Base-by-base conservation (phyloP, 345 rosid genomes). In the Moringa oleifera region DNA sequence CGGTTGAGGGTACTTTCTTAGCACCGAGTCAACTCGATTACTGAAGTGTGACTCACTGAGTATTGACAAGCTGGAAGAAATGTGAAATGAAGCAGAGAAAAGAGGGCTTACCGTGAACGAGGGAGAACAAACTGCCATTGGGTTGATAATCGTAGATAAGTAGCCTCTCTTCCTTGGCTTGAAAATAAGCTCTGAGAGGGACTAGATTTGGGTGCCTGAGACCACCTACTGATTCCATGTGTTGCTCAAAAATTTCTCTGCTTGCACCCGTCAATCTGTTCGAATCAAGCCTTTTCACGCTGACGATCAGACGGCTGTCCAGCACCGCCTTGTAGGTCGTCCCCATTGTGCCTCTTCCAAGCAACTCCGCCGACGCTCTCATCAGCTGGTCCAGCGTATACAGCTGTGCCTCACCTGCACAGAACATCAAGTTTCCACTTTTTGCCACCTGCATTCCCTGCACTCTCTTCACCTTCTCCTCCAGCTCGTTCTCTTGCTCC, bases 201-300 rank as follows among this genome's bases (percentile, higher is more conserved):
- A 93, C 98, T 71, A 93, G 66, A 73, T 90, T 93, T 0, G 98
- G 98, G 70, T 93, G 98, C 58, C 89, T 77, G 22, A 93, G 85
- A 13, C 90, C 94, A 19, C 98, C 98, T 11, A 93, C 97, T 20
- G 98, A 82, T 77, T 82, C 98, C 98, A 93, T 93, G 72, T 93
- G 98, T 59, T 63, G 82, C 80, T 87, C 91, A 36, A 83, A 93
- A 15, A 36, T 68, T 15, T 85, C 95, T 62, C 75, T 81, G 33
- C 82, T 76, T 28, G 81, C 75, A 53, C 81, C 80, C 0, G 70
- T 83, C 63, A 89, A 62, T 79, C 79, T 87, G 67, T 61, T 73
- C 18, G 86, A 84, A 33, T 93, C 97, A n/a, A 92, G 81, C 64
- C 97, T 67, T 71, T 92, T 89, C 23, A 89, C 96, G 61, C 79